Base-by-base conservation (phyloP, 768 basidiomycete genomes). In the Guyanaporus albipodus region DNA sequence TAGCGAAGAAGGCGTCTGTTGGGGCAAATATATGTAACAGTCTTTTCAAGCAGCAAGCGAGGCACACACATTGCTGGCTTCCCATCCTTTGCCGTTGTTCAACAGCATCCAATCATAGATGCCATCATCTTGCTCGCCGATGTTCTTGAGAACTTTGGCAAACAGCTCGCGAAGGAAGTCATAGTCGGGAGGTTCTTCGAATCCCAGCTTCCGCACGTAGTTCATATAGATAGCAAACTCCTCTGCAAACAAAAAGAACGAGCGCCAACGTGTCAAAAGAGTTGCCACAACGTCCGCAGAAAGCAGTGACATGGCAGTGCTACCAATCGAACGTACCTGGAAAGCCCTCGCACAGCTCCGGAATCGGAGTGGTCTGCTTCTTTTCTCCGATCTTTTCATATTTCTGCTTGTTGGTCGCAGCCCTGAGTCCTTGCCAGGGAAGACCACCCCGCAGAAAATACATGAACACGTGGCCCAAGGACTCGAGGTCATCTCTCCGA, bases 301-400 rank as follows among this genome's bases (percentile, higher is more conserved):
- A 38, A 23, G 43, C 41, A 21, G 21, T 45, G 28, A 27, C 35
- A 41, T 11, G 29, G n/a, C 24, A 35, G 22, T 23, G 44, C 22
- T n/a, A 45, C 34, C 36, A 27, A 38, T 49, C 23, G 19, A 42
- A 31, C 71, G 79, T 60, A 53, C 93, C 92, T 53, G 96, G 95
- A 73, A 95, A 97, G 26, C 94, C 92, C 62, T 99, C 95, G 57
- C 93, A 95, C 27, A 99, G 72, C 65, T 99, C 95, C 21, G 80
- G 74, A 57, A 99, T 97, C 7, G 81, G 76, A 14, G 95, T 96
- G 8, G 80, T 87, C 69, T 98, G 95, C 72, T 92, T 99, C 79
- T 97, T 98, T 73, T 96, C 96, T 38, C 95, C 96, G 56, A 99
- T 99, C 75, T 98, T 98, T 71, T 99, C 96, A 66, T 99, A 99